Conservation (phyloP, 345 rosid species). For the Gossypium arboreum region DNA sequence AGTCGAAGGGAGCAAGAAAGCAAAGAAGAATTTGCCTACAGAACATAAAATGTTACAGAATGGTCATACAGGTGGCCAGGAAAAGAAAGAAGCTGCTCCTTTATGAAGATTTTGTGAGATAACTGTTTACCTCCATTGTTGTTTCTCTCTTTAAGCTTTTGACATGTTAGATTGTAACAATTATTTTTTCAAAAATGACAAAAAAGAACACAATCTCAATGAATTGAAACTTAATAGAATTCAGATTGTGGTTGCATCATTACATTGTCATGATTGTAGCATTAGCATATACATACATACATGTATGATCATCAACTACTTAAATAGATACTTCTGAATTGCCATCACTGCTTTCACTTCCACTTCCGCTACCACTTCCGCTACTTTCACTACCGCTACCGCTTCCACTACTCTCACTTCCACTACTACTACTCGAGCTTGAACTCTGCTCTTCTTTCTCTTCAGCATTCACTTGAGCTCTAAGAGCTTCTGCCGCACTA, state of each 20-base stretch:
- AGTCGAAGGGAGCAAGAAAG: conserved; percentile 62
- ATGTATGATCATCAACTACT: background rate
- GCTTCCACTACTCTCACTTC: conserved; percentile 40
- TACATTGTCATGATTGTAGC: no score
- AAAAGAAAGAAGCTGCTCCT: conserved; percentile 21
- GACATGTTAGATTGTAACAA: background rate
- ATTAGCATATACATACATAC: background rate
- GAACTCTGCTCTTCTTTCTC: conserved; percentile 38
- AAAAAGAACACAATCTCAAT: background rate
- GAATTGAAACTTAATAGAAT: background rate
- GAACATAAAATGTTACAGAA: conserved; percentile 38
- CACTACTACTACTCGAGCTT: conserved; percentile 57
- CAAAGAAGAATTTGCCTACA: conserved; percentile 52
- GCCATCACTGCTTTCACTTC: background rate
- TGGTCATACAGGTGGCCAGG: conserved; percentile 24
- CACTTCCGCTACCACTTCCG: conserved; percentile 22
- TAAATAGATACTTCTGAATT: background rate
- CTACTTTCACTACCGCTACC: conserved; percentile 32
- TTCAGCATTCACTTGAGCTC: conserved; percentile 70
- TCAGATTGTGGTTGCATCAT: background rate
- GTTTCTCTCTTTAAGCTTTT: conserved; percentile 7
- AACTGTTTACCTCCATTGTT: background rate
- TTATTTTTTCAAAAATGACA: background rate
- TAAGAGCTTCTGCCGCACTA: conserved; percentile 81
- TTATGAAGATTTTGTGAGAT: conserved; percentile 13